Conservation (phyloP, 164 flowering plant genomes). For the Berberis vulgaris region DNA sequence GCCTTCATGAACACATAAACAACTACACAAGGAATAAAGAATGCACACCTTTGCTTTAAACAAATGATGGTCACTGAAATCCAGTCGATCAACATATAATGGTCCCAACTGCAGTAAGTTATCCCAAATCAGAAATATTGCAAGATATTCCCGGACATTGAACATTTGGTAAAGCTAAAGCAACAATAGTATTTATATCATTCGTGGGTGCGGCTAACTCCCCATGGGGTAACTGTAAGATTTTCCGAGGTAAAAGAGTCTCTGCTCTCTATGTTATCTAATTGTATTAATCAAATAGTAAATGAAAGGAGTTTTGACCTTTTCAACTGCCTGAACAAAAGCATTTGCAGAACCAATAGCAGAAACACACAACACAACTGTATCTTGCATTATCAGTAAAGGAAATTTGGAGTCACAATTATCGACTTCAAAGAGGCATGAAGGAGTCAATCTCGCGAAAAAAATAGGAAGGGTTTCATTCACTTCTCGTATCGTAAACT, state of each 20-base stretch:
- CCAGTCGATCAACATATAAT: slow-evolving; percentile 43
- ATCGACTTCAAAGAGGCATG: slow-evolving; percentile 41
- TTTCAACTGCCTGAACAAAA: slow-evolving; percentile 39
- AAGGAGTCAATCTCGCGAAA: slow-evolving; percentile 53
- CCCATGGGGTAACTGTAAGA: too few relatives aligned
- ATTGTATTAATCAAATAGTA: neutral
- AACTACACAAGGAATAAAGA: neutral
- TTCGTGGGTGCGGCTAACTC: too few relatives aligned
- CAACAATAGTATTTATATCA: too few relatives aligned
- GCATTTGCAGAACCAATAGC: slow-evolving; percentile 69
- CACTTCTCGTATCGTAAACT: slow-evolving; percentile 26
- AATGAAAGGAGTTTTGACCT: slow-evolving; percentile 27
- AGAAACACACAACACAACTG: slow-evolving; percentile 55
- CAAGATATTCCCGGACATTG: too few relatives aligned
- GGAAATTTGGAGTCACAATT: slow-evolving; percentile 29
- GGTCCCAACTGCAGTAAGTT: slow-evolving; percentile 58
- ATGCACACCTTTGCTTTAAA: slow-evolving; percentile 41
- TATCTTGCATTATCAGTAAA: slow-evolving; percentile 23
- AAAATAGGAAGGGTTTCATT: slow-evolving; percentile 47
- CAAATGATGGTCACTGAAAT: slow-evolving; percentile 75
- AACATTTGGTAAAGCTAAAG: too few relatives aligned
- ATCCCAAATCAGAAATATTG: slow-evolving; percentile 2
- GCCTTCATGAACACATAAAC: neutral
- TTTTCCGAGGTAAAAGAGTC: too few relatives aligned
- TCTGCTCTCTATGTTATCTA: too few relatives aligned